Conservation (phyloP, 1,284 basidiomycete species). For the Cutaneotrichosporon mucoides region DNA sequence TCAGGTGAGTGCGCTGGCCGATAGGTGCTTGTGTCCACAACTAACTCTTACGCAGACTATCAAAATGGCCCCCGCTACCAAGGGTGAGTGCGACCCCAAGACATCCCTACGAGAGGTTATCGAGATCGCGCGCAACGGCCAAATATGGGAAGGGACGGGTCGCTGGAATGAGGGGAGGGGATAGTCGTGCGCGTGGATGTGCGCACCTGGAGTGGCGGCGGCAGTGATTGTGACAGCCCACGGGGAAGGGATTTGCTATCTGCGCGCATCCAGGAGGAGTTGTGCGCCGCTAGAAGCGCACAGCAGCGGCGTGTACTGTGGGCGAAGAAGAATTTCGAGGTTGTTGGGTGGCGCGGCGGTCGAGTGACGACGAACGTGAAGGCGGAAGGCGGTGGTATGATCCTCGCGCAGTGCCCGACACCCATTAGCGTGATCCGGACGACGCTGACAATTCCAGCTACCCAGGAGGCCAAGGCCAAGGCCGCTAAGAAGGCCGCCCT, state of each 20-base stretch:
- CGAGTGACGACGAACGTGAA: background rate
- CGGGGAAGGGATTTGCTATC: too few relatives aligned
- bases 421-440: too few relatives aligned
- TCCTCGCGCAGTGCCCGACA: too few relatives aligned
- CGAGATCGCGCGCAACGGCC: background rate
- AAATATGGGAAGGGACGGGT: too few relatives aligned
- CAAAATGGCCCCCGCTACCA: slow-evolving; percentile 6
- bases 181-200: background rate
- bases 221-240: too few relatives aligned
- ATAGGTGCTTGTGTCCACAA: background rate
- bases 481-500: slow-evolving; percentile 94
- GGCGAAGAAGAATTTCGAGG: background rate
- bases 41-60: slow-evolving; percentile 2
- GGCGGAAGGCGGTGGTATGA: background rate
- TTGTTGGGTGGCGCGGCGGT: background rate
- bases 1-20: background rate
- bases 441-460: slow-evolving; percentile 20
- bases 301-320: too few relatives aligned
- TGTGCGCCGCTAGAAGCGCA: too few relatives aligned
- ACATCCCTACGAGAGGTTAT: background rate
- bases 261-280: too few relatives aligned
- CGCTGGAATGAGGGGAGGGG: background rate
- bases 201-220: background rate
- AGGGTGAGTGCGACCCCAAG: background rate
- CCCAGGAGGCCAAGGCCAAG: slow-evolving; percentile 74